Percentiles rank a stretch among this genome's conserved stretches.
These are phyloP conservation scores for Conidiobolus incongruus DNA, from an alignment of 371 early-diverging fungal species.

Conservation along the genomic window DNA sequence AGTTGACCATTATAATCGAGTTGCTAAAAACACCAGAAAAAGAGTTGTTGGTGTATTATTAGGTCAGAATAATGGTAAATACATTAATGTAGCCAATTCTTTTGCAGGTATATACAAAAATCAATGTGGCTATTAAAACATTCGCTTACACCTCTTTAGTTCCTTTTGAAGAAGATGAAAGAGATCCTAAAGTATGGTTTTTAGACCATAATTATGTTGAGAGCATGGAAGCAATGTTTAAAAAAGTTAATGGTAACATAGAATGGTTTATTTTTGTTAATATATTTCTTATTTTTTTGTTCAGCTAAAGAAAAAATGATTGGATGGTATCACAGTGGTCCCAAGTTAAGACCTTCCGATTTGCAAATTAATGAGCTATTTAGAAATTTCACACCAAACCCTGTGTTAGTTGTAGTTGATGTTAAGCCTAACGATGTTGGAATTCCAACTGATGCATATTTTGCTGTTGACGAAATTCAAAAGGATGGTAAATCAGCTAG, in stretches of 20 bases:
- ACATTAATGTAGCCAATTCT: conserved; percentile 92
- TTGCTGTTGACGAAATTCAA: conserved; percentile 66
- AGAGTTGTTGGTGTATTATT: conserved; percentile 98
- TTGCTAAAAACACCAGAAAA: conserved; percentile 84
- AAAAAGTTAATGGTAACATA: conserved; percentile 87
- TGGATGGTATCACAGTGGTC: conserved; percentile 99
- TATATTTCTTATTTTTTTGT: background rate
- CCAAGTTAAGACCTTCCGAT: conserved; percentile 92
- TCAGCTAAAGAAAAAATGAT: conserved; percentile 91
- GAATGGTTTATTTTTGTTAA: background rate
- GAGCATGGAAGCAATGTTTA: conserved; percentile 98
- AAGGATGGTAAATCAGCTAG: conserved; percentile 90
- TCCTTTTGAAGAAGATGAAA: conserved; percentile 98
- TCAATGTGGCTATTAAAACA: background rate
- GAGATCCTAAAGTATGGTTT: conserved; percentile 94
- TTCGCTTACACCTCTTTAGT: conserved; percentile 23
- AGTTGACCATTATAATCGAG: conserved; percentile 98
- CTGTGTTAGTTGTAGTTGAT: conserved; percentile 86
- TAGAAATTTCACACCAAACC: conserved; percentile 82
- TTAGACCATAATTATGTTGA: conserved; percentile 98
- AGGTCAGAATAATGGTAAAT: conserved; percentile 75
- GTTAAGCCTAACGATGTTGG: conserved; percentile 81
- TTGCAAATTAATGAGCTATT: conserved; percentile 96
- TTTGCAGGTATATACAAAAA: conserved; percentile 65
- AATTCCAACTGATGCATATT: conserved; percentile 92